phyloP scores from a whole-genome alignment of 257 asterid species.

The Thymus quinquecostatus region DNA sequence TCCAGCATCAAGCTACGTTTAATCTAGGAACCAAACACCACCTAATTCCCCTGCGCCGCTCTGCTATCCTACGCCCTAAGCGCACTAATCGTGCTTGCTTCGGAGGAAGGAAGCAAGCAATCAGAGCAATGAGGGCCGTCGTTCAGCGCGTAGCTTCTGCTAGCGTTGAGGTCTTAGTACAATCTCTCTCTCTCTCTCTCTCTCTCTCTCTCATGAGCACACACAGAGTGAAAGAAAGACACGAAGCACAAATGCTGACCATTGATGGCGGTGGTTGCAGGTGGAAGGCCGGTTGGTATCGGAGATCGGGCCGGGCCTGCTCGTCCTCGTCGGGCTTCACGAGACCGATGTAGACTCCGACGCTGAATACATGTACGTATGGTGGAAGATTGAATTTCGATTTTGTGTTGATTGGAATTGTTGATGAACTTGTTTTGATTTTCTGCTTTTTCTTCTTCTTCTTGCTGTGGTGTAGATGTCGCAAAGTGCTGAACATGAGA shows the following conservation, averaged over 20 bases:
- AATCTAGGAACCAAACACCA: conserved; percentile 28
- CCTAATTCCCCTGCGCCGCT: conserved; percentile 20
- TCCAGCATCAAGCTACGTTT: conserved; percentile 20
- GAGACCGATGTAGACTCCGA: conserved; percentile 71
- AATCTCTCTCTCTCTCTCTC: conserved; percentile 1
- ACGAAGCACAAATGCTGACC: conserved; percentile 23
- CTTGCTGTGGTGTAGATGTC: conserved; percentile 80
- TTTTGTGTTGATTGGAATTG: neutral
- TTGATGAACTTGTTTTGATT: conserved; percentile 9
- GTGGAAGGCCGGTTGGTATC: conserved; percentile 79
- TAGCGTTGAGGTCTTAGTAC: conserved; percentile 66
- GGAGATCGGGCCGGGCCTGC: conserved; percentile 77
- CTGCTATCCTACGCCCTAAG: conserved; percentile 43
- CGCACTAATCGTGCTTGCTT: conserved; percentile 33
- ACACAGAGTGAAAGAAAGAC: neutral
- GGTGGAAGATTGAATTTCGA: neutral
- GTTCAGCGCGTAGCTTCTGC: conserved; percentile 92
- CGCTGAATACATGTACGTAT: conserved; percentile 70
- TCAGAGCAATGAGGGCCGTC: conserved; percentile 77
- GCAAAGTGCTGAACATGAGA: conserved; percentile 93
- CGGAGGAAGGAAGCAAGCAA: conserved; percentile 30
- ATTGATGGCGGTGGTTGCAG: conserved; percentile 41
- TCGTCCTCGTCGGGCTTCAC: conserved; percentile 83
- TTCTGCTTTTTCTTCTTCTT: conserved; percentile 4
- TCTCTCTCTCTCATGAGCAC: neutral